Percentiles rank a stretch among this genome's conserved stretches.
Conservation (phyloP, 371 early-diverging fungal genomes). For the Capillidium rhysosporum region DNA sequence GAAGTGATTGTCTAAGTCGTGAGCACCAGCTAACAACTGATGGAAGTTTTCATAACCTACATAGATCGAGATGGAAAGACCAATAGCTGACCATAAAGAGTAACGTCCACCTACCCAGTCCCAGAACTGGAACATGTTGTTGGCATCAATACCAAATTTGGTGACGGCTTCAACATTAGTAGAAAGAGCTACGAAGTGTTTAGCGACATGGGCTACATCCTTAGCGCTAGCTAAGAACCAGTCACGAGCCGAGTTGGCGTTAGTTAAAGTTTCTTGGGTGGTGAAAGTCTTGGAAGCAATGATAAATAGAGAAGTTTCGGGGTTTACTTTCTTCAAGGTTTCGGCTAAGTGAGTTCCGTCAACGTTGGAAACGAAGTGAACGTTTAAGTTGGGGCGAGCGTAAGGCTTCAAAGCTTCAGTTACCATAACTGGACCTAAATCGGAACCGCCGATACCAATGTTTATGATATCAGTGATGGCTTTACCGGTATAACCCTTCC, state of each 20-base stretch:
- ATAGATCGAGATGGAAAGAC: constrained; percentile 87
- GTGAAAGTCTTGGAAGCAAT: constrained; percentile 98
- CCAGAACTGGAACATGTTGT: constrained; percentile 99
- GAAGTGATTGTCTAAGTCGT: constrained; percentile 95
- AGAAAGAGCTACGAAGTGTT: constrained; percentile 98
- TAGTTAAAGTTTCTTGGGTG: constrained; percentile 97
- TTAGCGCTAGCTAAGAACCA: constrained; percentile 80
- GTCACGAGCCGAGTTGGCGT: constrained; percentile 80
- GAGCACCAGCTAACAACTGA: constrained; percentile 78
- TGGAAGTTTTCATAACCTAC: constrained; percentile 94
- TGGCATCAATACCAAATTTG: constrained; percentile 77
- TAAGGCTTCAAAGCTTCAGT: constrained; percentile 92
- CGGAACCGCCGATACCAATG: constrained; percentile 99
- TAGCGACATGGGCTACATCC: constrained; percentile 80
- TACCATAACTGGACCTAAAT: constrained; percentile 98
- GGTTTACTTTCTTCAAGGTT: constrained; percentile 63
- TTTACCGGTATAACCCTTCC: constrained; percentile 93
- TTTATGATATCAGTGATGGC: constrained; percentile 89
- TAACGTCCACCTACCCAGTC: constrained; percentile 99
- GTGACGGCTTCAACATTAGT: constrained; percentile 85
- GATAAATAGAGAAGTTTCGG: constrained; percentile 91
- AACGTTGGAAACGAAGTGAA: constrained; percentile 96
- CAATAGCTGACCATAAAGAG: constrained; percentile 97
- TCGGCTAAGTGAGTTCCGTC: constrained; percentile 95
- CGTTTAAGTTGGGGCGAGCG: constrained; percentile 46